Conservation (phyloP, 164 flowering plant genomes). For the Kingdonia uniflora region DNA sequence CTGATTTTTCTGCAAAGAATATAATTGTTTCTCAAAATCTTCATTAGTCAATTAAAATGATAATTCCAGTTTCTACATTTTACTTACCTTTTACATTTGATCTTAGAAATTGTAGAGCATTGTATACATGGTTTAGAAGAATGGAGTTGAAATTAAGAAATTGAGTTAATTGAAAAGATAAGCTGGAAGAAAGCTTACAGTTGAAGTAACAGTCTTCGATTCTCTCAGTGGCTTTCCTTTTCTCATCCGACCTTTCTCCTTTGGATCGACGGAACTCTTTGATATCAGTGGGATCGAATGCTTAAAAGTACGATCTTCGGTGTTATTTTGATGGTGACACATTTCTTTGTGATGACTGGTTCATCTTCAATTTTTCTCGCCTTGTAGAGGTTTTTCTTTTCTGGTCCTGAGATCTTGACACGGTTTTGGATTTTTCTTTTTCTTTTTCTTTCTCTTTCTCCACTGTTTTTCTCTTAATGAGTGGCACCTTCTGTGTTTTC, state of each 20-base stretch:
- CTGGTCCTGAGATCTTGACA: constrained; percentile 19
- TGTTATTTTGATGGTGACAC: constrained; percentile 6
- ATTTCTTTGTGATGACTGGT: constrained; percentile 15
- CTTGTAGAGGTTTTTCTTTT: constrained; percentile 17
- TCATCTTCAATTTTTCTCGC: constrained; percentile 20
- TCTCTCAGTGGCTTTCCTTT: constrained; percentile 20
- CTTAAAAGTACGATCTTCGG: constrained; percentile 7
- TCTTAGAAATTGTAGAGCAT: too few relatives aligned
- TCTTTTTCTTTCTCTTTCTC: constrained; percentile 25
- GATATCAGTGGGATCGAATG: constrained; percentile 6
- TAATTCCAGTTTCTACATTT: not conserved
- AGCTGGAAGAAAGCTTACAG: constrained; percentile 23
- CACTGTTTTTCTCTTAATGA: constrained; percentile 15
- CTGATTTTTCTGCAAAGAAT: constrained; percentile 24
- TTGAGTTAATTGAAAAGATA: too few relatives aligned
- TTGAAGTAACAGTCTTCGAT: constrained; percentile 8
- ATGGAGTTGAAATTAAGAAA: too few relatives aligned
- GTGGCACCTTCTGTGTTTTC: constrained; percentile 18
- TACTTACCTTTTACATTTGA: too few relatives aligned
- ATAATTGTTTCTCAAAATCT: not conserved
- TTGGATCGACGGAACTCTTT: constrained; percentile 10
- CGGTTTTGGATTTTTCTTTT: constrained; percentile 13
- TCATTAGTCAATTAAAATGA: too few relatives aligned
- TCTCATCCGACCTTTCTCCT: constrained; percentile 13
- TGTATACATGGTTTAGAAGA: too few relatives aligned